These are phyloP conservation scores for Rhynchosporium agropyri DNA, from an alignment of 2,329 filamentous ascomycete species.

Conservation along the genomic window DNA sequence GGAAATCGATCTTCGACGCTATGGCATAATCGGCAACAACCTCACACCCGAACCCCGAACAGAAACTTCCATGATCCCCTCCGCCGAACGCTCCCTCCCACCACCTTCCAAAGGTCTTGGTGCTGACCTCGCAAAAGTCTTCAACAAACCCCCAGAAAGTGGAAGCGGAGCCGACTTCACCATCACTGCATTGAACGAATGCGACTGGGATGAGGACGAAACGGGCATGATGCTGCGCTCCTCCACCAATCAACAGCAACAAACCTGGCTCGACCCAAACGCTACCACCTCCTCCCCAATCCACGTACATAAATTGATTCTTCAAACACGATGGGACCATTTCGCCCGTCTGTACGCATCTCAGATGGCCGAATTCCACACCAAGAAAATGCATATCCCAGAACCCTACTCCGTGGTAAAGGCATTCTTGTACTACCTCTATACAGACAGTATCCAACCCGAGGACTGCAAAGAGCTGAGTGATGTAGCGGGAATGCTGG, in stretches of 20 bases:
- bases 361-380: slow-evolving; percentile 97
- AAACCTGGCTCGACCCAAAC: slow-evolving; percentile 62
- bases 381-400: slow-evolving; percentile 95
- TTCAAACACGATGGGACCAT: slow-evolving; percentile 95
- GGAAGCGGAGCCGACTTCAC: slow-evolving; percentile 89
- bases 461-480: slow-evolving; percentile 65
- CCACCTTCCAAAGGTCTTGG: slow-evolving; percentile 72
- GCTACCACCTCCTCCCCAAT: slow-evolving; percentile 77
- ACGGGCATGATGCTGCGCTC: slow-evolving; percentile 53
- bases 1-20: slow-evolving; percentile 88
- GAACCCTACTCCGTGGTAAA: slow-evolving; percentile 94
- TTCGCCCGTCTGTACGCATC: slow-evolving; percentile 89
- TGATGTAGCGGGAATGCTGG: slow-evolving; percentile 89
- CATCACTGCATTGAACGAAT: slow-evolving; percentile 84
- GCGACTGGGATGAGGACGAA: slow-evolving; percentile 66
- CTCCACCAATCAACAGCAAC: slow-evolving; percentile 43
- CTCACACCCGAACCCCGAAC: slow-evolving; percentile 57
- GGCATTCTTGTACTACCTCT: slow-evolving; percentile 93
- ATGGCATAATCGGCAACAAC: slow-evolving; percentile 85
- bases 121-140: slow-evolving; percentile 80
- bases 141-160: slow-evolving; percentile 81
- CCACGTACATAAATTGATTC: slow-evolving; percentile 91
- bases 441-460: slow-evolving; percentile 84
- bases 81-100: slow-evolving; percentile 49
- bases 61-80: slow-evolving; percentile 51